These are phyloP conservation scores for Ophiorrhiza pumila DNA, from an alignment of 257 asterid species.

Conservation along the genomic window DNA sequence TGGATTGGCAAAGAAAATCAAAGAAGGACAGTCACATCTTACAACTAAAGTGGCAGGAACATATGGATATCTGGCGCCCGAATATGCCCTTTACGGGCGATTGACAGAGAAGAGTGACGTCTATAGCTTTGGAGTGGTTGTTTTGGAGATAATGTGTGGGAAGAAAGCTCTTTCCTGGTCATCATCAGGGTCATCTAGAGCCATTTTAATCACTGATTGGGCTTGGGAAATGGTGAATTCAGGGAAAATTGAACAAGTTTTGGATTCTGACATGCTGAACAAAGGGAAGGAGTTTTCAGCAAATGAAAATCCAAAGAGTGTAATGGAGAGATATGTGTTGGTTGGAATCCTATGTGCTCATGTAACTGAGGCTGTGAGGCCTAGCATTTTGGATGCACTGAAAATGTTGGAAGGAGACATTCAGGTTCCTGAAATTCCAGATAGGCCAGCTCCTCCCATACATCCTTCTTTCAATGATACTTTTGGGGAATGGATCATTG, in stretches of 20 bases:
- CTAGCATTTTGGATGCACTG: slow-evolving; percentile 69
- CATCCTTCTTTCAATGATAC: slow-evolving; percentile 52
- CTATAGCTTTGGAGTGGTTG: slow-evolving; percentile 79
- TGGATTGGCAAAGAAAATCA: slow-evolving; percentile 62
- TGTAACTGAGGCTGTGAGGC: slow-evolving; percentile 84
- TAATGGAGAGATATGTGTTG: slow-evolving; percentile 70
- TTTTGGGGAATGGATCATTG: too few species aligned
- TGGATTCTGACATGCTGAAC: slow-evolving; percentile 52
- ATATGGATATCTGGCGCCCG: slow-evolving; percentile 84
- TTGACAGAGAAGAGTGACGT: slow-evolving; percentile 83
- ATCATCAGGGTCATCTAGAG: slow-evolving; percentile 41
- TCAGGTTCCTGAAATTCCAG: slow-evolving; percentile 67
- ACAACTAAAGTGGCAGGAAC: slow-evolving; percentile 90
- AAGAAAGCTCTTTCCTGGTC: slow-evolving; percentile 76
- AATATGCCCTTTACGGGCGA: slow-evolving; percentile 81
- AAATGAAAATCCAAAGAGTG: slow-evolving; percentile 47
- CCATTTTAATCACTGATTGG: slow-evolving; percentile 72
- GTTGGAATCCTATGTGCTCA: slow-evolving; percentile 81
- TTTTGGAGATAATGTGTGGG: slow-evolving; percentile 88
- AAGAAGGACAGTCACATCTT: slow-evolving; percentile 77
- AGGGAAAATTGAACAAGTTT: slow-evolving; percentile 48
- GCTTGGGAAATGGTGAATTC: slow-evolving; percentile 74
- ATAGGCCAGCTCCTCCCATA: slow-evolving; percentile 67
- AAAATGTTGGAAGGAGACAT: slow-evolving; percentile 86
- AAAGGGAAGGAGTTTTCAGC: slow-evolving; percentile 35